Evolutionary conservation across 331 rosid species (phyloP).

Genomic region (Pyracantha coccinea): DNA sequence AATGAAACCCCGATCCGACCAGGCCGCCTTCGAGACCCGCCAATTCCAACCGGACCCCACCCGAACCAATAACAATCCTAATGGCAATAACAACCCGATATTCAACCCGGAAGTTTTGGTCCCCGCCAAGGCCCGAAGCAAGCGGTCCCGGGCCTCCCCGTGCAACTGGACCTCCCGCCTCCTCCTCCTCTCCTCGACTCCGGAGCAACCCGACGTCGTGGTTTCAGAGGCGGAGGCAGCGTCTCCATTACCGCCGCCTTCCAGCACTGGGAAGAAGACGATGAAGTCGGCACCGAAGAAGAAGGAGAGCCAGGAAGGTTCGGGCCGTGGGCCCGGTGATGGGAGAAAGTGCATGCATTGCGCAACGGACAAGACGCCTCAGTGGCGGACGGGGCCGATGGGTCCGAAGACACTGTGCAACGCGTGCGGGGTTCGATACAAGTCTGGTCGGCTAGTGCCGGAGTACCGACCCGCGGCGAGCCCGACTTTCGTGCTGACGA

Average conservation of each 20-base stretch:
- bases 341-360: conserved; percentile 83
- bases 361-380: conserved; percentile 86
- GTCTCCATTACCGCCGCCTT: neutral
- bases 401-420: conserved; percentile 85
- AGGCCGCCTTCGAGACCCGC: conserved; percentile 17
- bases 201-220: conserved; percentile 22
- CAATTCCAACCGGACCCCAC: conserved; percentile 25
- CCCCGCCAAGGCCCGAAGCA: conserved; percentile 88
- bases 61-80: neutral
- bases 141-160: conserved; percentile 70
- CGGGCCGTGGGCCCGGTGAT: conserved; percentile 18
- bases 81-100: conserved; percentile 8
- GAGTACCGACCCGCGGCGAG: conserved; percentile 93
- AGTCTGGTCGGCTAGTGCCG: conserved; percentile 78
- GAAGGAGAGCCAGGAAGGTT: conserved; percentile 39
- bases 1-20: conserved; percentile 35
- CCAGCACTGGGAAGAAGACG: conserved; percentile 12
- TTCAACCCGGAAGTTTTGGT: conserved; percentile 46
- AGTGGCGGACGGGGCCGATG: conserved; percentile 87
- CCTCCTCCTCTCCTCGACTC: conserved; percentile 37
- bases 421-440: conserved; percentile 82
- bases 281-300: conserved; percentile 21
- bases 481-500: conserved; percentile 82
- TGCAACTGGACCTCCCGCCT: conserved; percentile 85
- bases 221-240: neutral